Base-by-base conservation (phyloP, 2,329 filamentous ascomycete genomes). In the Clonostachys chloroleuca region DNA sequence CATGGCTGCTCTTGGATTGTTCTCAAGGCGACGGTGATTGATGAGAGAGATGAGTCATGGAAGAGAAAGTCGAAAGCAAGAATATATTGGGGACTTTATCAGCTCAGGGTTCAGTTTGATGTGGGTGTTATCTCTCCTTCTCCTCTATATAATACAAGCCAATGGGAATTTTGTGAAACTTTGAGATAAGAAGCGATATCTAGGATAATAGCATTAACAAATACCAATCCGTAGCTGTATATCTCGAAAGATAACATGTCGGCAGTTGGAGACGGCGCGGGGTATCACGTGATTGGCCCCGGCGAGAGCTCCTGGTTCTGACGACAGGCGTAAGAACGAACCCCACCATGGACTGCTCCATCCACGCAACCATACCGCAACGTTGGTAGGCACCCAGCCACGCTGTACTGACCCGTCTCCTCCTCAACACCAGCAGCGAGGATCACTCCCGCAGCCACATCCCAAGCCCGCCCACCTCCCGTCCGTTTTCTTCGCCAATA, bases 221-320 rank as follows among this genome's bases (percentile, higher is more conserved):
- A 17, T 24, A 20, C 16, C 16, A 16, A n/a, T 18, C 40, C 44
- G 45, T 36, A 42, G 40, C 18, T 42, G 8, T 17, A 12, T n/a
- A 34, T 24, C 12, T 42, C 12, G 12, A 12, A 24, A 33, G 9
- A 33, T 6, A 20, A 34, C 12, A 6, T 13, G 13, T 9, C 41
- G 44, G 17, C 8, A n/a, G 20, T 40, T 39, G 8, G 20, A 20
- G 40, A 17, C 13, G 34, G 30, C 59, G 61, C 61, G 62, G 61
- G 59, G 59, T 53, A 58, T 67, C 67, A 70, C 67, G 67, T 70
- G 67, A 70, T 52, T 54, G 24, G 24, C 24, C 24, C 8, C 24
- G 24, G 24, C 10, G 24, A 10, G 24, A 41, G 40, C 13, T 40
- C 58, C 59, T 56, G 57, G 57, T 60, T 64, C 61, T 66, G 65